Evolutionary conservation across 805 yeast species (phyloP), one percentile per base, ranked within the genome.

Genomic region (Candida ficus): DNA sequence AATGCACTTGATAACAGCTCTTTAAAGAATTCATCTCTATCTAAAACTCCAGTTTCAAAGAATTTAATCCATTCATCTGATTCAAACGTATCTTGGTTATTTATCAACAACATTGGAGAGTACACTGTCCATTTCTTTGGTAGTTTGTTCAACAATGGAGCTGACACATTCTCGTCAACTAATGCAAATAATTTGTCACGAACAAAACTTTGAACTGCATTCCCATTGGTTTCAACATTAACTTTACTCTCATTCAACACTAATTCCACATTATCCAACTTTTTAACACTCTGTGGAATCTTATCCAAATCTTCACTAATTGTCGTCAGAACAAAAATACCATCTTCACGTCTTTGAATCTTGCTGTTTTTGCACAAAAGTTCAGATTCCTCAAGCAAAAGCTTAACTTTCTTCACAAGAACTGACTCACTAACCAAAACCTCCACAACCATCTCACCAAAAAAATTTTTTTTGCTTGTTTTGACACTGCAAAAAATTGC

Each of bases 91-190:
- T 62, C 66, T 0, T 73, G 55, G 30, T 73, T 68, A 37, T 76
- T 71, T 29, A 84, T 70, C 9, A 85, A 62, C 1, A 83, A 58
- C 71, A 85, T 58, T 0, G 95, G 93, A 1, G 79, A 76, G 53
- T 85, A 85, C 0, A 81, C 46, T 0, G 81, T 66, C 70, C 78
- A 83, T 48, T 76, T 72, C 35, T 67, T 70, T 2, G 85, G 85
- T 18, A 68, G 11, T 12, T 40, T 39, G 4, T 18, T 9, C 4
- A 38, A 2, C 13, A 42, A 16, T 9, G 11, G 7, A 11, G 17
- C 12, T 1, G 14, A 13, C 7, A 16, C 21, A 4, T 34, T 20
- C 8, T 19, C 13, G 4, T 13, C 21, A 7, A 26, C 5, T 14
- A 34, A 23, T 6, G 18, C 26, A 5, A 20, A 13, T n/a, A 41